Conservation (phyloP, 2,329 filamentous ascomycete species). For the Clarireedia paspali region DNA sequence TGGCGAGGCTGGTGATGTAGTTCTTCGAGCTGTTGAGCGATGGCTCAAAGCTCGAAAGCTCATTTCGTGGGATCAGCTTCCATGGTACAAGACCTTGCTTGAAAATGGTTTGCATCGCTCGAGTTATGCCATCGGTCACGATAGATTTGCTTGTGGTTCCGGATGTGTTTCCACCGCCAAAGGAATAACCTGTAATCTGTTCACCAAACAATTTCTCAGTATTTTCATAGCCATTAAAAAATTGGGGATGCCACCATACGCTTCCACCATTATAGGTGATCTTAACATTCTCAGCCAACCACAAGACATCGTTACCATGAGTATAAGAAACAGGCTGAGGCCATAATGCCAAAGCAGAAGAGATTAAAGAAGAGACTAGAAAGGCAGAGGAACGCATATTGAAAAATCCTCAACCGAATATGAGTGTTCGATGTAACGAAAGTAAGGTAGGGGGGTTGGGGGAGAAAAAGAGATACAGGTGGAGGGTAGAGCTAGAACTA, state of each 20-base stretch:
- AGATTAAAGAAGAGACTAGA: conserved; percentile 16
- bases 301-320: conserved; percentile 45
- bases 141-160: conserved; percentile 39
- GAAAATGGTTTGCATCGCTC: conserved; percentile 58
- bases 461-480: conserved; percentile 18
- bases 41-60: conserved; percentile 56
- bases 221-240: conserved; percentile 12
- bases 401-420: not conserved
- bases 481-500: conserved; percentile 31
- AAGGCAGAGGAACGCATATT: conserved; percentile 18
- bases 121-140: conserved; percentile 48
- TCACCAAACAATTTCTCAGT: conserved; percentile 23
- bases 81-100: conserved; percentile 65
- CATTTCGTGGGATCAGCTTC: conserved; percentile 61
- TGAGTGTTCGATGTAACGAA: not conserved
- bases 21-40: conserved; percentile 34
- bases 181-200: conserved; percentile 11
- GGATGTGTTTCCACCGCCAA: not conserved
- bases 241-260: conserved; percentile 41
- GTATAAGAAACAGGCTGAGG: conserved; percentile 44
- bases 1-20: conserved; percentile 50
- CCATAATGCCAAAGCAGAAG: conserved; percentile 42
- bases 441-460: not conserved
- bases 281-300: conserved; percentile 42
- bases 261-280: conserved; percentile 51